Percentiles rank a stretch among this genome's conserved stretches.
Conservation (phyloP, 148 eudicot genomes). For the Rhododendron ferrugineum region DNA sequence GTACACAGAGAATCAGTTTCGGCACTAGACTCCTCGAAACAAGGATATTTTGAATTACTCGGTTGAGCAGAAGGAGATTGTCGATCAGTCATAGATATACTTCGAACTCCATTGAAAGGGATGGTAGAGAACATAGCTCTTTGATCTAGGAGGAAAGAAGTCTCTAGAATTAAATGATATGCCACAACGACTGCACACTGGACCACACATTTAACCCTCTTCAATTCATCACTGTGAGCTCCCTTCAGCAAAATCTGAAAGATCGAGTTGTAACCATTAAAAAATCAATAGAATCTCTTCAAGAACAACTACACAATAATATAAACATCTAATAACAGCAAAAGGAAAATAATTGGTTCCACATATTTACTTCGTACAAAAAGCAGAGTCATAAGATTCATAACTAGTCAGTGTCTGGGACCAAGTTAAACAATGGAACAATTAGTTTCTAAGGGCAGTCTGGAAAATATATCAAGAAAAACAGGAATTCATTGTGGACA, state of each 20-base stretch:
- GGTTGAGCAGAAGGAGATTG: slow-evolving; percentile 17
- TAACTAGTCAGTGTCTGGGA: neutral
- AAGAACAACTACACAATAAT: neutral
- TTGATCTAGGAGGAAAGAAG: slow-evolving; percentile 83
- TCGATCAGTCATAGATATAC: slow-evolving; percentile 7
- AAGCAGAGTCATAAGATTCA: neutral
- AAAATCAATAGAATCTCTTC: neutral
- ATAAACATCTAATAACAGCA: neutral
- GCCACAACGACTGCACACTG: slow-evolving; percentile 96
- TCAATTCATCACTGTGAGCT: slow-evolving; percentile 69
- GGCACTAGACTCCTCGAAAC: slow-evolving; percentile 16
- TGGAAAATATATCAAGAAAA: neutral
- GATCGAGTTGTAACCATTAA: slow-evolving; percentile 3
- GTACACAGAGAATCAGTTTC: slow-evolving; percentile 20
- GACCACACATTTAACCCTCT: slow-evolving; percentile 77
- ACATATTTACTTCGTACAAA: neutral
- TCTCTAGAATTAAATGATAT: slow-evolving; percentile 88
- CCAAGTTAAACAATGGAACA: neutral
- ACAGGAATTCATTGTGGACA: neutral
- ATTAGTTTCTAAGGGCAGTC: neutral
- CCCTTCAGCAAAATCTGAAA: slow-evolving; percentile 89
- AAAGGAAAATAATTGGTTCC: neutral
- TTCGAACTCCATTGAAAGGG: slow-evolving; percentile 24
- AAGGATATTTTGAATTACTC: slow-evolving; percentile 19
- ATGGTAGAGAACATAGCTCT: slow-evolving; percentile 82